Base-by-base conservation (phyloP, 2,329 filamentous ascomycete genomes). In the Fusarium protoensiforme region DNA sequence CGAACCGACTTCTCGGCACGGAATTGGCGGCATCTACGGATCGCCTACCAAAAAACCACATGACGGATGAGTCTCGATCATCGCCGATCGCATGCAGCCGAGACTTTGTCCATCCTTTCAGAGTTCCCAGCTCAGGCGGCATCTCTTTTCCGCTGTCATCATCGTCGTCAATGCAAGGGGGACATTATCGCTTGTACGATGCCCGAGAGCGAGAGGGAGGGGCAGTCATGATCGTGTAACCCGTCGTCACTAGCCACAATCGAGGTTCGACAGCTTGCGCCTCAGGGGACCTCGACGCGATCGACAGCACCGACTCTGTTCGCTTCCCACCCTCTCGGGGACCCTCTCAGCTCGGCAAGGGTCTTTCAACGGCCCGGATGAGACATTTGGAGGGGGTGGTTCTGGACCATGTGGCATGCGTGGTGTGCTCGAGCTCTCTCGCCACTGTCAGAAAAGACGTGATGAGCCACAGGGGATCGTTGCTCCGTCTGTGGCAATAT, bases 271-370 rank as follows among this genome's bases (percentile, higher is more conserved):
- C 35, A 76, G 64, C 71, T 72, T 65, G 67, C 71, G 71, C 75
- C 73, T 70, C 71, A 75, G 61, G 65, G 65, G 65, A 56, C 57
- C 54, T 36, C 33, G 22, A 35, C 48, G 54, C 65, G 64, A 77
- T 69, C 63, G 63, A 59, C 70, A 61, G 62, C 60, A 62, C 53
- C 51, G 70, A 58, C 56, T 69, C 67, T 48, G n/a, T n/a, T 57
- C 46, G 24, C 16, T 36, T 72, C 58, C 29, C 27, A 20, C 33
- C 43, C 35, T 35, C 56, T 54, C 59, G 20, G 36, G 54, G 43
- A 18, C 54, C 54, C 58, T 72, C 73, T 72, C 73, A 77, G 76
- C 76, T 77, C 61, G 57, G 56, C 76, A 77, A 71, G 76, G 75
- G 60, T 75, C 62, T 31, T 63, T 60, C 56, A 68, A 76, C 74